Evolutionary conservation across 2,329 filamentous ascomycete species (phyloP).

Genomic region (Nemania diffusa): DNA sequence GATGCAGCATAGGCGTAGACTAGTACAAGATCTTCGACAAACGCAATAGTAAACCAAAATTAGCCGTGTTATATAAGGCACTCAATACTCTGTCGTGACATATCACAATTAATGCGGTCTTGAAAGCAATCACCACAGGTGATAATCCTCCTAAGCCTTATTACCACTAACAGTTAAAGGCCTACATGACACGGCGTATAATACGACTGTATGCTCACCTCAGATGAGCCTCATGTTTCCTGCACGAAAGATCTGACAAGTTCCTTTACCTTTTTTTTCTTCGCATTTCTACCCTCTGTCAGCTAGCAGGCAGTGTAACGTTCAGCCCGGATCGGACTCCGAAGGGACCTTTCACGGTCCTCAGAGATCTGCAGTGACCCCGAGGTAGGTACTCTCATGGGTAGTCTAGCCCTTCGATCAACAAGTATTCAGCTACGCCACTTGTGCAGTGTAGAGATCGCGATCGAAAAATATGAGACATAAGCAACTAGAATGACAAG

Average conservation of each 20-base stretch:
- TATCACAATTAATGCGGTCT: no score
- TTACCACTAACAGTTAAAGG: neutral
- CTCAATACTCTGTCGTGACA: neutral
- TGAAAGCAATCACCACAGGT: no score
- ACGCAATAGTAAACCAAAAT: no score
- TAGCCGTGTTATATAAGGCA: no score
- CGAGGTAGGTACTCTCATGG: neutral
- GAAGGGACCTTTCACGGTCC: constrained; percentile 3
- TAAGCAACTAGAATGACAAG: neutral
- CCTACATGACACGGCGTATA: neutral
- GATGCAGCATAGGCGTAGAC: no score
- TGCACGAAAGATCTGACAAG: neutral
- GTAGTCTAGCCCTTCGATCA: neutral
- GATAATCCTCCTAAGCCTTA: neutral
- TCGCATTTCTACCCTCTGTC: neutral
- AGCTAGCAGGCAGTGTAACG: constrained; percentile 27
- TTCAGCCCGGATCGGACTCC: constrained; percentile 30
- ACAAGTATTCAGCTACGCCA: neutral
- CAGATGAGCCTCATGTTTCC: constrained; percentile 24
- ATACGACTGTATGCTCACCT: neutral
- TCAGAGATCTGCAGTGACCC: neutral
- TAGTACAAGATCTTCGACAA: no score
- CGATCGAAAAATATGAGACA: neutral
- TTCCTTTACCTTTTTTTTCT: neutral
- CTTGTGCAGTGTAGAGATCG: neutral